phyloP scores from a whole-genome alignment of 2,329 filamentous ascomycete species.

The Pseudogymnoascus sp. region DNA sequence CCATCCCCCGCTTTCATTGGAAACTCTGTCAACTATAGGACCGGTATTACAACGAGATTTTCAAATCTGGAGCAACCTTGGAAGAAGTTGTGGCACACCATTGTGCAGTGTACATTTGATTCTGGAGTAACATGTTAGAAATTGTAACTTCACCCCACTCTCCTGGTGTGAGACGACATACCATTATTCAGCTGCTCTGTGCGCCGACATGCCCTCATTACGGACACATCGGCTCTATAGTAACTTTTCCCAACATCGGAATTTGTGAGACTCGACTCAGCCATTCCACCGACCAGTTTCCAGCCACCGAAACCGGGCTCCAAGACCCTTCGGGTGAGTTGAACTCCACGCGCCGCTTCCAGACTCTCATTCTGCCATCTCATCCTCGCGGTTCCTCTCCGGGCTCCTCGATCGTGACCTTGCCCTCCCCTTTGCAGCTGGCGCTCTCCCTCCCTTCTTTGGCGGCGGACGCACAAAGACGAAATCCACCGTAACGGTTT shows the following conservation, averaged over 20 bases:
- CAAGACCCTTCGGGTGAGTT: not conserved
- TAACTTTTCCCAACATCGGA: not conserved
- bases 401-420: conserved; percentile 29
- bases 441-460: conserved; percentile 35
- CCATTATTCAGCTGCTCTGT: conserved; percentile 6
- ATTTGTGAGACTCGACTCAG: not conserved
- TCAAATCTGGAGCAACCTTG: conserved; percentile 1
- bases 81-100: not conserved
- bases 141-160: not conserved
- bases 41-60: conserved; percentile 1
- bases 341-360: not conserved
- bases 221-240: conserved; percentile 20
- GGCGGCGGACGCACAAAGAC: conserved; percentile 76
- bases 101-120: conserved; percentile 5
- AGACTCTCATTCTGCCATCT: not conserved
- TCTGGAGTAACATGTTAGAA: conserved; percentile 2
- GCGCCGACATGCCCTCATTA: conserved; percentile 20
- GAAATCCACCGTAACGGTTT: conserved; percentile 74
- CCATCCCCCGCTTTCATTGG: not conserved
- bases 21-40: not conserved
- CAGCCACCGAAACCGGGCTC: not conserved
- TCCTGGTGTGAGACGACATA: not conserved
- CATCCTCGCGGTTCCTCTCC: conserved; percentile 16
- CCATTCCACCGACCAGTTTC: not conserved
- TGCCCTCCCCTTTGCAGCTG: conserved; percentile 24